phyloP scores from a whole-genome alignment of 2,329 filamentous ascomycete species.

The Xylariaceae sp. region DNA sequence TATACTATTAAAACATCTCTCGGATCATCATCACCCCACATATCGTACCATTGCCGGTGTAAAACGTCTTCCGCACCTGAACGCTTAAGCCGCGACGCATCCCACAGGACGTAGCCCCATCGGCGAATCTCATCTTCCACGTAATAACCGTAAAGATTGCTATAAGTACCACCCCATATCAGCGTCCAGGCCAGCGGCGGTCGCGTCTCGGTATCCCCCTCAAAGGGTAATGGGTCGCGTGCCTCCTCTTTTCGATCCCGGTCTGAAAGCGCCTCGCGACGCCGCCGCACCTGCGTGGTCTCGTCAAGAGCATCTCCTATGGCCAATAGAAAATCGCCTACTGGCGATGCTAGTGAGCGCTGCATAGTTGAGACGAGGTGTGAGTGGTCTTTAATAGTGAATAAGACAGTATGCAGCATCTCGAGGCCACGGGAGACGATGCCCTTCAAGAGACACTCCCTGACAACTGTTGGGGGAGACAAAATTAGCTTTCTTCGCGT shows the following conservation, averaged over 20 bases:
- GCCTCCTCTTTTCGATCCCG: slow-evolving; percentile 8
- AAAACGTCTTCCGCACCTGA: neutral
- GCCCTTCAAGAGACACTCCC: neutral
- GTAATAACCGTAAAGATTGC: slow-evolving; percentile 20
- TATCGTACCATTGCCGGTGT: slow-evolving; percentile 1
- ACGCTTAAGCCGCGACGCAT: slow-evolving; percentile 8
- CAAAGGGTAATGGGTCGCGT: slow-evolving; percentile 10
- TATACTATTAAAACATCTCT: no score
- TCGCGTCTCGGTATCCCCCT: slow-evolving; percentile 10
- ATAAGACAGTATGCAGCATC: neutral
- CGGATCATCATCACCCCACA: no score
- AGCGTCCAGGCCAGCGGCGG: slow-evolving; percentile 27
- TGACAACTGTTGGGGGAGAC: neutral
- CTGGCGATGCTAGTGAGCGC: slow-evolving; percentile 2
- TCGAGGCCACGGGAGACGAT: neutral
- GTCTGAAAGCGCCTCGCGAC: neutral
- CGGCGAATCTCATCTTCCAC: slow-evolving; percentile 8
- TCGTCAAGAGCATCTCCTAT: neutral
- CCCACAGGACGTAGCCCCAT: slow-evolving; percentile 31
- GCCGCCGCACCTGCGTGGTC: neutral
- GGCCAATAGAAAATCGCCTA: neutral
- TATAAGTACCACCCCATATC: slow-evolving; percentile 25
- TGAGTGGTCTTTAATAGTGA: slow-evolving; percentile 4
- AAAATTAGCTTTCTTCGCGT: neutral
- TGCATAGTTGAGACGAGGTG: slow-evolving; percentile 39